Conservation (phyloP, 768 basidiomycete species). For the Pleurotus cornucopiae region DNA sequence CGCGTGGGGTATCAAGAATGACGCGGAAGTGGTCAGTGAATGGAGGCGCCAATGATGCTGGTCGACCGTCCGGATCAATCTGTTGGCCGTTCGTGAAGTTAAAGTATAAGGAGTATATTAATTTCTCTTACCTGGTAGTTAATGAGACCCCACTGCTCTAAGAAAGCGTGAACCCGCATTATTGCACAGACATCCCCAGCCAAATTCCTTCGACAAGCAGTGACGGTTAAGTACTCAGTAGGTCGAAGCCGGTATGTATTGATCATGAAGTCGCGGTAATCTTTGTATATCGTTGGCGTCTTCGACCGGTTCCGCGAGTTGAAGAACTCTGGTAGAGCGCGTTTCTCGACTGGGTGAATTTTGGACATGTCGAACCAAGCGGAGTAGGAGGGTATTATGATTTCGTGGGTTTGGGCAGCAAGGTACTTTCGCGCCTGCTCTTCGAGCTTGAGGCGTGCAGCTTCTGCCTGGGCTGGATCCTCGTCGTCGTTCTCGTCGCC, state of each 20-base stretch:
- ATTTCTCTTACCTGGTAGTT: slow-evolving; percentile 84
- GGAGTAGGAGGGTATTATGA: slow-evolving; percentile 95
- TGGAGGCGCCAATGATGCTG: slow-evolving; percentile 90
- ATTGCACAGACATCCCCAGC: slow-evolving; percentile 98
- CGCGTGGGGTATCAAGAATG: slow-evolving; percentile 93
- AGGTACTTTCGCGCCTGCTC: slow-evolving; percentile 92
- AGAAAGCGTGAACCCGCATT: slow-evolving; percentile 97
- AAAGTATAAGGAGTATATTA: slow-evolving; percentile 8
- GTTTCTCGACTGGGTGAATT: slow-evolving; percentile 87
- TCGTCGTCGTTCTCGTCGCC: slow-evolving; percentile 83
- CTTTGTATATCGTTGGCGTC: slow-evolving; percentile 96
- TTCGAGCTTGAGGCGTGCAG: slow-evolving; percentile 72
- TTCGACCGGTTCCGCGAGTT: slow-evolving; percentile 92
- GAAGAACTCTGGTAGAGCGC: slow-evolving; percentile 97
- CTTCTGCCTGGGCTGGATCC: slow-evolving; percentile 80
- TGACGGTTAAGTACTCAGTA: slow-evolving; percentile 93
- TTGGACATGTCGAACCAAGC: slow-evolving; percentile 98
- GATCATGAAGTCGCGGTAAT: slow-evolving; percentile 99
- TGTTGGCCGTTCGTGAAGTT: slow-evolving; percentile 24
- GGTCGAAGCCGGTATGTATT: slow-evolving; percentile 96
- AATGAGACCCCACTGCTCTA: slow-evolving; percentile 98
- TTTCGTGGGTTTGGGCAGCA: slow-evolving; percentile 93
- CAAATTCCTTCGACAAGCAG: slow-evolving; percentile 91
- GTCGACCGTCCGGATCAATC: slow-evolving; percentile 97
- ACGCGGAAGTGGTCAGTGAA: slow-evolving; percentile 99